Conservation (phyloP, 1,139 yeast genomes). For the Yamadazyma spencermartinsiae region DNA sequence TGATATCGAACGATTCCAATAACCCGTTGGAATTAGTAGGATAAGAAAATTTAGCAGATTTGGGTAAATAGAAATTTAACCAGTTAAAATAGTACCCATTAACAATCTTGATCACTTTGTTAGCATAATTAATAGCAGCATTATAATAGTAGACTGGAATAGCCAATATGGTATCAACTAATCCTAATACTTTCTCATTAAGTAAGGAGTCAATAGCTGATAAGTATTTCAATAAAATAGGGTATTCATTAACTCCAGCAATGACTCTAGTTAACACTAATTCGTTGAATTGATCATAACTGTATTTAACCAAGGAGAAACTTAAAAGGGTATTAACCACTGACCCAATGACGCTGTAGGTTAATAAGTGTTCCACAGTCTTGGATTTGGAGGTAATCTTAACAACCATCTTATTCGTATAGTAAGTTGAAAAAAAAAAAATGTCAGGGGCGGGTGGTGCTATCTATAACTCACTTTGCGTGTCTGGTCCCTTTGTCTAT, state of each 20-base stretch:
- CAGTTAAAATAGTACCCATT: slow-evolving; percentile 30
- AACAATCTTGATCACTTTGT: slow-evolving; percentile 16
- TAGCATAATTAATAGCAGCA: slow-evolving; percentile 9
- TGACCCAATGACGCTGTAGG: slow-evolving; percentile 12
- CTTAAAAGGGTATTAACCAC: slow-evolving; percentile 11
- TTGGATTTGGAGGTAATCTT: slow-evolving; percentile 3
- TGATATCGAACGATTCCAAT: slow-evolving; percentile 28
- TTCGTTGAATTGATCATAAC: slow-evolving; percentile 24
- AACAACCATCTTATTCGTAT: slow-evolving; percentile 3
- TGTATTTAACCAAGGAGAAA: slow-evolving; percentile 2
- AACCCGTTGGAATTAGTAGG: slow-evolving; percentile 1
- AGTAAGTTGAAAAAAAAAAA: not conserved
- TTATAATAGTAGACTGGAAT: slow-evolving; percentile 17
- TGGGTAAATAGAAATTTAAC: slow-evolving; percentile 36
- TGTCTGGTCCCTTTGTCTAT: not conserved
- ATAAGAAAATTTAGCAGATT: slow-evolving; percentile 14
- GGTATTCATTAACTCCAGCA: slow-evolving; percentile 13
- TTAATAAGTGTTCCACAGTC: slow-evolving; percentile 1
- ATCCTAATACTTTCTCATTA: slow-evolving; percentile 26
- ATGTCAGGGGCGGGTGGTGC: not conserved
- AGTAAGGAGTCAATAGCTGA: slow-evolving; percentile 29
- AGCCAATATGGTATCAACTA: slow-evolving; percentile 17
- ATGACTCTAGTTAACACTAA: slow-evolving; percentile 8
- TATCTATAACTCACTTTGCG: not conserved
- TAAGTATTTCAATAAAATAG: slow-evolving; percentile 26